Evolutionary conservation across 2,329 filamentous ascomycete genomes (phyloP).

Genomic region (Penicillium psychrosexuale): DNA sequence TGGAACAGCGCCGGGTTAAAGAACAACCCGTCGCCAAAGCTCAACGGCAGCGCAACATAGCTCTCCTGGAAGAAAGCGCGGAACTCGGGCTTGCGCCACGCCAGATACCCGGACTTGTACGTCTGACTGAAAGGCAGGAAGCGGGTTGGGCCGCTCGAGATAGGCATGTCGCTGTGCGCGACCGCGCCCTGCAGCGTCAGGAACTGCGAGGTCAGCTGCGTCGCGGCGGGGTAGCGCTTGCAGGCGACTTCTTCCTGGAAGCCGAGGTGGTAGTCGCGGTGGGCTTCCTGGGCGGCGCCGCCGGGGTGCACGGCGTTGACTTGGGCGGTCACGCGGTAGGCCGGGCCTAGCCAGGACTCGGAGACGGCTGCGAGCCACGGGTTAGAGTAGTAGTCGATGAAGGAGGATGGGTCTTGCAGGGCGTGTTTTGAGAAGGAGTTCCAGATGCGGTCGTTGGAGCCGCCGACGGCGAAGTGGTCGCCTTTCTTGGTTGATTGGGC

Average conservation of each 20-base stretch:
- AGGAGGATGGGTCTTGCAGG: constrained; percentile 51
- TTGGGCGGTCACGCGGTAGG: constrained; percentile 60
- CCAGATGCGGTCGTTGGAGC: constrained; percentile 62
- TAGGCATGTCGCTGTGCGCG: constrained; percentile 60
- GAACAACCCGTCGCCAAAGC: constrained; percentile 59
- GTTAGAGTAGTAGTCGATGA: constrained; percentile 59
- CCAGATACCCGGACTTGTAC: constrained; percentile 57
- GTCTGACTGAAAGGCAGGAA: constrained; percentile 60
- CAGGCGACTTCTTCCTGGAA: constrained; percentile 54
- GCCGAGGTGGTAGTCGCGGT: constrained; percentile 64
- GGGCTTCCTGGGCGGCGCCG: constrained; percentile 55
- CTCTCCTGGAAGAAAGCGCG: constrained; percentile 52
- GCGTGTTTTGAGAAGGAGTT: constrained; percentile 64
- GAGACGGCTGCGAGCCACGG: constrained; percentile 55
- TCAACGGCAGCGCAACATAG: constrained; percentile 53
- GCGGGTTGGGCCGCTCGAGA: constrained; percentile 58
- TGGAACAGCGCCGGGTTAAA: constrained; percentile 64
- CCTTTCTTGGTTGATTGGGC: constrained; percentile 42
- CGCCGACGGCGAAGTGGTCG: constrained; percentile 59
- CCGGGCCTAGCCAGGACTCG: constrained; percentile 58
- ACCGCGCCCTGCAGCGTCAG: constrained; percentile 63
- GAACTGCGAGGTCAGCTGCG: constrained; percentile 56
- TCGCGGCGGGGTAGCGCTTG: constrained; percentile 49
- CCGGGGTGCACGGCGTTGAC: constrained; percentile 62
- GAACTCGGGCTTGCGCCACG: constrained; percentile 55